phyloP scores from a whole-genome alignment of 345 rosid genomes.

The Pistacia integerrima region DNA sequence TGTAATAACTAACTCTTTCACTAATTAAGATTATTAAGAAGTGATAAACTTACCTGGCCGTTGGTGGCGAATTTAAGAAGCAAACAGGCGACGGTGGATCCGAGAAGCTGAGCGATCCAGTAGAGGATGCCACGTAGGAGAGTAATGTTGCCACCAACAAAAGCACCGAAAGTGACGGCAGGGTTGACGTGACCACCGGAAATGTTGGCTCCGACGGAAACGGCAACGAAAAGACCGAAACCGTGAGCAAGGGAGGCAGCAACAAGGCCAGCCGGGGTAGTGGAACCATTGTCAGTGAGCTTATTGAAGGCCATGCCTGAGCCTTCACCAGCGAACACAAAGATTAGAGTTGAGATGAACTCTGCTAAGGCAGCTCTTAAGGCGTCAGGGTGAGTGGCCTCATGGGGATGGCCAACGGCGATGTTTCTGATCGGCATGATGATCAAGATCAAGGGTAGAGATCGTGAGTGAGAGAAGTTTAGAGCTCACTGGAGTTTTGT shows the following conservation, averaged over 20 bases:
- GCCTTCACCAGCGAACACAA: conserved; percentile 90
- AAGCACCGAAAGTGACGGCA: conserved; percentile 88
- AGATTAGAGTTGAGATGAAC: conserved; percentile 79
- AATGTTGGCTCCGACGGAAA: conserved; percentile 77
- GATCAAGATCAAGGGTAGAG: conserved; percentile 22
- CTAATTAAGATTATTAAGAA: not conserved
- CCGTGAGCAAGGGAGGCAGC: conserved; percentile 81
- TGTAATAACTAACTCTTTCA: not conserved
- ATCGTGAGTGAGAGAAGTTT: not conserved
- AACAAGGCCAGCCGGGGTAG: conserved; percentile 79
- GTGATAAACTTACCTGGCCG: conserved; percentile 61
- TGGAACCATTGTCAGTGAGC: conserved; percentile 67
- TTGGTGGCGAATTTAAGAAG: conserved; percentile 77
- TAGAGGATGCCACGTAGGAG: conserved; percentile 85
- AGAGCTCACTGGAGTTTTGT: not conserved
- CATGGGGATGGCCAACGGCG: conserved; percentile 70
- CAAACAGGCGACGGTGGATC: conserved; percentile 79
- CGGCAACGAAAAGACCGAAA: conserved; percentile 80
- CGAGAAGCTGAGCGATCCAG: conserved; percentile 91
- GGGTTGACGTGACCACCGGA: conserved; percentile 97
- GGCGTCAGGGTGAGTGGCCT: conserved; percentile 68
- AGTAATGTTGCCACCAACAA: conserved; percentile 82
- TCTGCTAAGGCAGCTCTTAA: conserved; percentile 84
- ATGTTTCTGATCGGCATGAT: conserved; percentile 86
- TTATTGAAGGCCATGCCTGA: conserved; percentile 92